A percentile compares a stretch with the other conserved stretches of the same genome.
Evolutionary conservation across 2,329 filamentous ascomycete species (phyloP).

Genomic region (Myriangium duriaei): DNA sequence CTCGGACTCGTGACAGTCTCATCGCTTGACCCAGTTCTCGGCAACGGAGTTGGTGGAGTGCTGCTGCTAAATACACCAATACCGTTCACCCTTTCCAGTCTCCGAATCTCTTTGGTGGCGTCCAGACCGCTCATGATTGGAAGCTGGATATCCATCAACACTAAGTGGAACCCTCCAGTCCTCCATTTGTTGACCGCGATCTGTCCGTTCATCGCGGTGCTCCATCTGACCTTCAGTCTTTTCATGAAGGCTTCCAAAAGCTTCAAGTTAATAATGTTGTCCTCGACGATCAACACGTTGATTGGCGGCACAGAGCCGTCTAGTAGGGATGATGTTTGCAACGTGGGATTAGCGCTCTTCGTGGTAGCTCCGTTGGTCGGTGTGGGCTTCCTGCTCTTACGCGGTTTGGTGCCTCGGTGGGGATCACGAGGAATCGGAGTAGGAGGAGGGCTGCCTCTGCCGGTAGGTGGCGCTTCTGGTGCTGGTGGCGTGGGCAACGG

Average conservation of each 20-base stretch:
- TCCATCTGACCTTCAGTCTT: conserved; percentile 86
- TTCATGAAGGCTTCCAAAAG: conserved; percentile 94
- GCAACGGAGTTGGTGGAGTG: conserved; percentile 29
- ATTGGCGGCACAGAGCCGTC: conserved; percentile 84
- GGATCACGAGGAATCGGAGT: conserved; percentile 13
- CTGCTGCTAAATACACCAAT: conserved; percentile 70
- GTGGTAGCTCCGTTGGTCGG: conserved; percentile 33
- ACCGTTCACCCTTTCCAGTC: conserved; percentile 77
- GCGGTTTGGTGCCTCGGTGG: conserved; percentile 10
- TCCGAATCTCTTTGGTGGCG: conserved; percentile 85
- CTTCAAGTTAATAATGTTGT: conserved; percentile 94
- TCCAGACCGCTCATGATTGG: conserved; percentile 94
- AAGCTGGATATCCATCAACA: conserved; percentile 96
- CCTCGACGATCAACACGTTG: conserved; percentile 94
- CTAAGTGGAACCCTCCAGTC: conserved; percentile 81
- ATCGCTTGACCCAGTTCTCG: conserved; percentile 20
- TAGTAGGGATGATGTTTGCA: conserved; percentile 41
- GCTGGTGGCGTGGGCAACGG: conserved; percentile 45
- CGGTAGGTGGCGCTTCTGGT: conserved; percentile 21
- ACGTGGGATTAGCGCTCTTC: conserved; percentile 19
- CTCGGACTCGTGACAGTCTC: conserved; percentile 14
- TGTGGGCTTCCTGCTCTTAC: conserved; percentile 11
- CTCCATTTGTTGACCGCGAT: conserved; percentile 93
- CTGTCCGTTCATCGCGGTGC: conserved; percentile 89
- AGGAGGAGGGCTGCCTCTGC: conserved; percentile 19